phyloP scores from a whole-genome alignment of 768 basidiomycete species.

The Pleurotus tuber-regium region DNA sequence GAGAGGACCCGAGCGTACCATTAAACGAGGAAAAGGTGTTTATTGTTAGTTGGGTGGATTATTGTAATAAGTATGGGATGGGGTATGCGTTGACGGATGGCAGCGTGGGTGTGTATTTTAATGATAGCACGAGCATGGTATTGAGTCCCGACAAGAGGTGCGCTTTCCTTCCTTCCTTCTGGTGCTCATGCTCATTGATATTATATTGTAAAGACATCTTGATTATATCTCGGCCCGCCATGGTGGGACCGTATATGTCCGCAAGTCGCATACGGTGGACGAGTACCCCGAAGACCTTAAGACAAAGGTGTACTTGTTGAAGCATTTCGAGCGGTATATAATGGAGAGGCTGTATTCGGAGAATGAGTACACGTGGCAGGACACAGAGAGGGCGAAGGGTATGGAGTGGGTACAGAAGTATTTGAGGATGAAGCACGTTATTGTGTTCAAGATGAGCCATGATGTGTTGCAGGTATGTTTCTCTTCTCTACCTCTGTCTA shows the following conservation, averaged over 20 bases:
- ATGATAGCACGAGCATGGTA: constrained; percentile 87
- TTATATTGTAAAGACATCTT: constrained; percentile 73
- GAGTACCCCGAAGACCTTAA: constrained; percentile 80
- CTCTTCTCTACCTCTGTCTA: constrained; percentile 2
- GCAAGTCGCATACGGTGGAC: constrained; percentile 68
- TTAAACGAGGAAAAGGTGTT: constrained; percentile 76
- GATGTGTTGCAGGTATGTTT: constrained; percentile 84
- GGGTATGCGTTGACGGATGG: constrained; percentile 97
- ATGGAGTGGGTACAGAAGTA: constrained; percentile 98
- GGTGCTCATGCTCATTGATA: constrained; percentile 10
- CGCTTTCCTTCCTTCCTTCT: constrained; percentile 28
- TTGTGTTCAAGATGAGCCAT: constrained; percentile 95
- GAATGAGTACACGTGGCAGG: constrained; percentile 79
- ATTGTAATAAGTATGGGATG: constrained; percentile 99
- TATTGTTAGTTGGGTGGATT: constrained; percentile 98
- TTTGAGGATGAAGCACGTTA: constrained; percentile 94
- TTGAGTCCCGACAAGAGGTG: constrained; percentile 86
- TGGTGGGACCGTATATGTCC: constrained; percentile 64
- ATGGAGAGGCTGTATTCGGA: constrained; percentile 86
- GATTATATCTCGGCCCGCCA: constrained; percentile 79
- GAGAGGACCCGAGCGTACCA: constrained; percentile 41
- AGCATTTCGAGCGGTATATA: constrained; percentile 94
- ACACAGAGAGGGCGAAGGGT: constrained; percentile 63
- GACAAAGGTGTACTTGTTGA: constrained; percentile 88
- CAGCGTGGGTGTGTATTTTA: constrained; percentile 93